Base-by-base conservation (phyloP, 2,329 filamentous ascomycete genomes). In the Fusarium compactum region DNA sequence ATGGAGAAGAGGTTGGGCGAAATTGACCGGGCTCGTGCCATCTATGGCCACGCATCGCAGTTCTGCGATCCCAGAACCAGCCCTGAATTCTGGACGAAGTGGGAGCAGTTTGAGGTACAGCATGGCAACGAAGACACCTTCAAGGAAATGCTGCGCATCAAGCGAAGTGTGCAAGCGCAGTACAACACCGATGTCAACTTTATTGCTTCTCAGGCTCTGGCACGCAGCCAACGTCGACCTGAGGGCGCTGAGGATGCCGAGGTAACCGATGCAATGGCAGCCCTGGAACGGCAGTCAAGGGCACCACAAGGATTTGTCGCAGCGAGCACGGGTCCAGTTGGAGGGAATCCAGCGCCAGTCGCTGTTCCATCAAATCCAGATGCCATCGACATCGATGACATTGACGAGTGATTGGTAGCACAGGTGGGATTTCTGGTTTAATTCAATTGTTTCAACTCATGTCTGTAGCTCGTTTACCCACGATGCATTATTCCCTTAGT, bases 151-250 rank as follows among this genome's bases (percentile, higher is more conserved):
- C 86, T 98, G 68, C 91, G 96, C 30, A 94, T 99, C 85, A 99
- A 98, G 86, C 87, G 96, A 78, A 97, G 94, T 80, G 96, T 99
- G 15, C 94, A 98, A 81, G 95, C 96, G 56, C 93, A 98, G 83
- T 99, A 97, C 86, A 98, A 98, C 78, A 99, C 97, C 46, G 96
- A 99, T 77, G 95, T 99, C 85, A 97, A 95, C 79, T 99, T 98
- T 78, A 98, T 99, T 80, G 96, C 96, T 12, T 97, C 94, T 8
- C 96, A 99, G 80, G 96, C 96, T 27, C 86, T 99, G 72, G 94
- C 94, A 24, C 89, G 94, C 68, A 90, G 89, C 69, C 92, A 97
- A 92, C 87, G 86, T 71, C 86, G 86, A 72, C 82, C 82, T 6
- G 58, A 82, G 81, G 66, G 80, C 78, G 22, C 80, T 77, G 44